These are phyloP conservation scores for Tilletia caries DNA, from an alignment of 1,284 basidiomycete species.

Conservation along the genomic window DNA sequence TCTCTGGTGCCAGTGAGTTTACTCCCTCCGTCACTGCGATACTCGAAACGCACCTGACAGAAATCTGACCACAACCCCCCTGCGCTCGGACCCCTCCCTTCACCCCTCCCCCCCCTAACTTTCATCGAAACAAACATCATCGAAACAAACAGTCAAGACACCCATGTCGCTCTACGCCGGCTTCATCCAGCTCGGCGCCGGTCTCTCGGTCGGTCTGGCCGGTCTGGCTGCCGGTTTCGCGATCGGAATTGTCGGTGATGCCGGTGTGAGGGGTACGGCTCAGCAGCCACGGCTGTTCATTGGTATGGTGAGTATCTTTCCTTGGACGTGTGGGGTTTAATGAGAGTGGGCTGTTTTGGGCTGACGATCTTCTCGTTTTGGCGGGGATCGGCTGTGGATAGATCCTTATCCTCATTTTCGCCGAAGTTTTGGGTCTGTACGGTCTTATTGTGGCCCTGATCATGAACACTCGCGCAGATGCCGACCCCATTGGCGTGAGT, in stretches of 20 bases:
- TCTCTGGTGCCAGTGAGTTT: slow-evolving; percentile 54
- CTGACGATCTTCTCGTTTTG: neutral
- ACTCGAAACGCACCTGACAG: slow-evolving; percentile 66
- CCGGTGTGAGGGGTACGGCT: slow-evolving; percentile 59
- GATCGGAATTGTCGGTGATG: slow-evolving; percentile 93
- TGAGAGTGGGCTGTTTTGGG: neutral
- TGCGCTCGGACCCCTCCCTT: too few relatives aligned
- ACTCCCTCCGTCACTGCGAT: too few relatives aligned
- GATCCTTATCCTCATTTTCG: slow-evolving; percentile 71
- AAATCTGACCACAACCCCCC: slow-evolving; percentile 88
- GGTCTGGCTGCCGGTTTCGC: slow-evolving; percentile 95
- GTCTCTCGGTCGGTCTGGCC: slow-evolving; percentile 83
- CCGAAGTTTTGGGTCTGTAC: slow-evolving; percentile 84
- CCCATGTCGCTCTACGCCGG: slow-evolving; percentile 68
- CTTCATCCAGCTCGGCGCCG: slow-evolving; percentile 90
- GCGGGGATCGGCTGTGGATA: neutral
- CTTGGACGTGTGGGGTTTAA: neutral
- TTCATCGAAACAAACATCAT: too few relatives aligned
- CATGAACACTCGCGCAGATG: slow-evolving; percentile 64
- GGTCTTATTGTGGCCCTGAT: slow-evolving; percentile 85
- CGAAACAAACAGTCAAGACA: slow-evolving; percentile 56
- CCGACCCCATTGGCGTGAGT: slow-evolving; percentile 27
- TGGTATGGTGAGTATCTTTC: slow-evolving; percentile 60
- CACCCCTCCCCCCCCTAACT: too few relatives aligned
- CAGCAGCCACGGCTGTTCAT: slow-evolving; percentile 89